These are phyloP conservation scores for Phyllosticta citrichinensis DNA, from an alignment of 2,329 filamentous ascomycete species.

Conservation along the genomic window DNA sequence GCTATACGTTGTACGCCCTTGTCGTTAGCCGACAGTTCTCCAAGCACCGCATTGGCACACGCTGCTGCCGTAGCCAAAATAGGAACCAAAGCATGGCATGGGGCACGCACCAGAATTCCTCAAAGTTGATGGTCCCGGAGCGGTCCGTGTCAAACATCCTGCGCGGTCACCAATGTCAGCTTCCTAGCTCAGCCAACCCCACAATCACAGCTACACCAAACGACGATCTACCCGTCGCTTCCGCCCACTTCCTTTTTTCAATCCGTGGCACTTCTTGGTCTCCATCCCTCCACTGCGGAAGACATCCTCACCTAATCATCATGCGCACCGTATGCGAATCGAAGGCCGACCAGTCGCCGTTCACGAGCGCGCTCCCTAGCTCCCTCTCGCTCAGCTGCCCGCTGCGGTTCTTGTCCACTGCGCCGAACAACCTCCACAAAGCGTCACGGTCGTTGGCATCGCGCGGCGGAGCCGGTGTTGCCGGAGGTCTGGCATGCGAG, in stretches of 20 bases:
- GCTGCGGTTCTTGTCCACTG: slow-evolving; percentile 76
- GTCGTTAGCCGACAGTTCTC: neutral
- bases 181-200: neutral
- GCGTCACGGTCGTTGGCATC: slow-evolving; percentile 57
- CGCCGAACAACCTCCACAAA: slow-evolving; percentile 75
- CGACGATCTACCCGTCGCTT: neutral
- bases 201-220: neutral
- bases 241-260: neutral
- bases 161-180: slow-evolving; percentile 2
- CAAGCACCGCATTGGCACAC: neutral
- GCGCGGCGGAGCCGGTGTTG: slow-evolving; percentile 40
- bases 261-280: neutral
- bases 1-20: slow-evolving; percentile 19
- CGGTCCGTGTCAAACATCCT: slow-evolving; percentile 95
- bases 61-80: no score
- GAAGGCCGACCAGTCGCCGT: slow-evolving; percentile 91
- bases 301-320: slow-evolving; percentile 61
- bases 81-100: neutral
- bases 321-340: slow-evolving; percentile 90
- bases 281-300: neutral
- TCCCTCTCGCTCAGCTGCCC: slow-evolving; percentile 80
- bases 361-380: slow-evolving; percentile 82
- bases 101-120: slow-evolving; percentile 66
- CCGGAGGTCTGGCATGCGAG: slow-evolving; percentile 32
- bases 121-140: slow-evolving; percentile 80